Evolutionary conservation across 2,329 filamentous ascomycete genomes (phyloP), one percentile per base, ranked within the genome.

Genomic region (Penicillium capsulatum): DNA sequence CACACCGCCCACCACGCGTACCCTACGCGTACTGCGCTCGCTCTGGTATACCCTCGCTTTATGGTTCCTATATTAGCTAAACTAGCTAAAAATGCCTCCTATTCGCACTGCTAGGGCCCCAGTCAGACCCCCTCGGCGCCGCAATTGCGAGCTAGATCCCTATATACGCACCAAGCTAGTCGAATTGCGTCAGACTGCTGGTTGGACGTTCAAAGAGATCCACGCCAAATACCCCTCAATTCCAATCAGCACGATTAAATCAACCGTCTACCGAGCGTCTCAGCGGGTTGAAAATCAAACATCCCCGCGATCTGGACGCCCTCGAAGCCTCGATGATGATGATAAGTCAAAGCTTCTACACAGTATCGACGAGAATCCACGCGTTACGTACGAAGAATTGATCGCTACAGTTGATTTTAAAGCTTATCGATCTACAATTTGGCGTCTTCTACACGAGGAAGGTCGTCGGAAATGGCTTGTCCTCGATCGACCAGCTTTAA

Each of bases 171-270:
- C 39, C 20, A 28, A 37, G 34, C 19, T 45, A 15, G 41, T 38
- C 27, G 42, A 35, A 30, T 37, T 45, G 22, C 24, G 35, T 14
- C 32, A 40, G 17, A 45, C 42, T 9, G 42, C 42, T 29, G 36
- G 40, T 31, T 45, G 38, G 42, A 31, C 33, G 13, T 45, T 41
- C 31, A 37, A 28, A 27, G 37, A 34, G 17, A 45, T 45, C 14
- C 42, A 42, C 13, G 26, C 36, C 14, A 32, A 35, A 31, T 45
- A 38, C 9, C 38, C 42, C 8, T 17, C 36, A 14, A 45, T 45
- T 20, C 42, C 42, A 3, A 35, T 42, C 14, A 36, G 37, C 1
- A 45, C 42, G n/a, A 45, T 45, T 17, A 42, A 42, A 27, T 42
- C 34, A 9, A 45, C 42, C 20, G 32, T 42, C 7, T 20, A 27